phyloP scores from a whole-genome alignment of 768 basidiomycete species.

The Serendipita sp. region DNA sequence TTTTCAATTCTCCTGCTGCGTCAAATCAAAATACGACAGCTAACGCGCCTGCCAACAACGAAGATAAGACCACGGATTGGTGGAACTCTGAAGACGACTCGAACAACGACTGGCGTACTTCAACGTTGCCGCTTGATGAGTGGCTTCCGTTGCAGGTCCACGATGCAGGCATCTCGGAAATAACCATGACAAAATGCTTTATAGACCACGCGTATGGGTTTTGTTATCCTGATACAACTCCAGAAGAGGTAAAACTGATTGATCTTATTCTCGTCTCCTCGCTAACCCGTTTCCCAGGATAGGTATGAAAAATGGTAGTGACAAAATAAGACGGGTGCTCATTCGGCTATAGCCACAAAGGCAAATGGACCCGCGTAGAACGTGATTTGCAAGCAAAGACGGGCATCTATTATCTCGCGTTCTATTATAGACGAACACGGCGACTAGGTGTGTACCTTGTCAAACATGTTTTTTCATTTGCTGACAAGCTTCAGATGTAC shows the following conservation, averaged over 20 bases:
- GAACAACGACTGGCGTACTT: slow-evolving; percentile 27
- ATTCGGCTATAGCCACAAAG: slow-evolving; percentile 46
- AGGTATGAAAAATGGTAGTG: not conserved
- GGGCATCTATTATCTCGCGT: slow-evolving; percentile 46
- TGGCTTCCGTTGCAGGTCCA: slow-evolving; percentile 68
- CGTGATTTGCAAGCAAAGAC: slow-evolving; percentile 56
- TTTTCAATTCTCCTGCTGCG: slow-evolving; percentile 14
- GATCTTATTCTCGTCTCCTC: not conserved
- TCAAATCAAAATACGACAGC: slow-evolving; percentile 11
- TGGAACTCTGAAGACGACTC: slow-evolving; percentile 36
- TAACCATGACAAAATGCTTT: slow-evolving; percentile 52
- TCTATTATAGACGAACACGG: slow-evolving; percentile 70
- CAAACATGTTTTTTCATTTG: not conserved
- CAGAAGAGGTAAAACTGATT: slow-evolving; percentile 32
- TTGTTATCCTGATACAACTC: slow-evolving; percentile 54
- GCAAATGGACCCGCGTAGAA: slow-evolving; percentile 79
- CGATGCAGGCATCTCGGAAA: slow-evolving; percentile 76
- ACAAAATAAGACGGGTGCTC: not conserved
- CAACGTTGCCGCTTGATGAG: slow-evolving; percentile 61
- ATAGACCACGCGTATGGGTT: slow-evolving; percentile 29
- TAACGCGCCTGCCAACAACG: slow-evolving; percentile 15
- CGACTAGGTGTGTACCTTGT: not conserved
- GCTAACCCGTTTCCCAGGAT: not conserved
- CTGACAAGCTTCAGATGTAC: slow-evolving; percentile 43
- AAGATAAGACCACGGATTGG: slow-evolving; percentile 31